A percentile compares a stretch with the other conserved stretches of the same genome.
Evolutionary conservation across 306 rosid genomes (phyloP).

Genomic region (Malus sieversii): DNA sequence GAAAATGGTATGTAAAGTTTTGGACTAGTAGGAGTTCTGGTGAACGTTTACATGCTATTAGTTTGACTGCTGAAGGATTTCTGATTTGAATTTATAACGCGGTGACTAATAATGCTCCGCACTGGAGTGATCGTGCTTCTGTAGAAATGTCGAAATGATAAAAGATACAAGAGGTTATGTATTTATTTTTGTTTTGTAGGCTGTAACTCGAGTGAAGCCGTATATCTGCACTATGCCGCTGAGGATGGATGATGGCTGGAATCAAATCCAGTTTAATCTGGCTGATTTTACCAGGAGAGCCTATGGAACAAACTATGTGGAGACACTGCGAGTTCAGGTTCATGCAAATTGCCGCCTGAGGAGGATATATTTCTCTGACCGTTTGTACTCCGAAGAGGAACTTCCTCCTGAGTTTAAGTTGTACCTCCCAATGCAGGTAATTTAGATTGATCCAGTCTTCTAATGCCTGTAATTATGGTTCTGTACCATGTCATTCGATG

Average conservation of each 20-base stretch:
- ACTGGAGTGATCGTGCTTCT: background rate
- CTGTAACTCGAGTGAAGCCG: constrained; percentile 77
- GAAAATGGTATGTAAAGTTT: background rate
- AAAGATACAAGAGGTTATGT: background rate
- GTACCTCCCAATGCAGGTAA: constrained; percentile 87
- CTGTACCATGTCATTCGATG: background rate
- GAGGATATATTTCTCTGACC: constrained; percentile 90
- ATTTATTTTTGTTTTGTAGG: constrained; percentile 33
- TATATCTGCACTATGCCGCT: constrained; percentile 93
- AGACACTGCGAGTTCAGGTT: constrained; percentile 92
- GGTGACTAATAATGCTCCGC: background rate
- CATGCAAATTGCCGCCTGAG: constrained; percentile 93
- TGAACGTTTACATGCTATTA: background rate
- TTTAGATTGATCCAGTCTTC: background rate
- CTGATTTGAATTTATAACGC: background rate
- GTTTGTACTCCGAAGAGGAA: constrained; percentile 91
- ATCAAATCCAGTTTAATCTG: constrained; percentile 83
- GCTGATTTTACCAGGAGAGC: constrained; percentile 88
- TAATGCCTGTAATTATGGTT: background rate
- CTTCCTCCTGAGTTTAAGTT: constrained; percentile 87
- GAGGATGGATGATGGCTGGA: constrained; percentile 91
- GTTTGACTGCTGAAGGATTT: background rate
- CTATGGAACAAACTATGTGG: constrained; percentile 92
- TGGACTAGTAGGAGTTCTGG: background rate
- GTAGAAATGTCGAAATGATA: background rate